These are phyloP conservation scores for Loxodes magnus DNA, from an alignment of 73 alveolate genomes.

Conservation along the genomic window DNA sequence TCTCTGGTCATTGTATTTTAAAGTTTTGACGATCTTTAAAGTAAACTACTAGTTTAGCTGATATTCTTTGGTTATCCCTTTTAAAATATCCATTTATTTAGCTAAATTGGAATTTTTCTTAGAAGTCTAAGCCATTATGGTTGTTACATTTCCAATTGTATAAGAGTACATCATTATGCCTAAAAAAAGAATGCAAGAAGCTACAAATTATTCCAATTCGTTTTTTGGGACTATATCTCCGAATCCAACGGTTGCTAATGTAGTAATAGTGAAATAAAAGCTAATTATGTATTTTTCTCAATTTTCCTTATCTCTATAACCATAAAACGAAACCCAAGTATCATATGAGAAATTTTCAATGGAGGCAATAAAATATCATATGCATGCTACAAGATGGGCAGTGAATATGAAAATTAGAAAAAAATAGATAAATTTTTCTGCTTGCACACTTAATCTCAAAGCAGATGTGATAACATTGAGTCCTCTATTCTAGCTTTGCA, in stretches of 20 bases:
- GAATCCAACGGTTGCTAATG: constrained; percentile 15
- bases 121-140: not conserved
- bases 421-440: constrained; percentile 9
- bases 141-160: constrained; percentile 6
- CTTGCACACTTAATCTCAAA: not conserved
- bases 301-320: constrained; percentile 1
- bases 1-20: not conserved
- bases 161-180: constrained; percentile 12
- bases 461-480: not conserved
- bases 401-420: not conserved
- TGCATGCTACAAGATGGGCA: constrained; percentile 7
- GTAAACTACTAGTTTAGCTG: constrained; percentile 1
- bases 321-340: not conserved
- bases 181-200: constrained; percentile 1
- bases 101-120: not conserved
- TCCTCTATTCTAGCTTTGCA: not conserved
- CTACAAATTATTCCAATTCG: not conserved
- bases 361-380: constrained; percentile 3
- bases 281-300: not conserved
- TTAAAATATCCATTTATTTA: constrained; percentile 2
- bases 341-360: not conserved
- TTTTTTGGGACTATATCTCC: constrained; percentile 12
- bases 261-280: constrained; percentile 1
- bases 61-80: not conserved
- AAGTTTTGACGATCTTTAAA: not conserved